Percentiles rank a stretch among this genome's conserved stretches.
phyloP scores from a whole-genome alignment of 2,329 filamentous ascomycete genomes.

The Alternaria metachromatica region DNA sequence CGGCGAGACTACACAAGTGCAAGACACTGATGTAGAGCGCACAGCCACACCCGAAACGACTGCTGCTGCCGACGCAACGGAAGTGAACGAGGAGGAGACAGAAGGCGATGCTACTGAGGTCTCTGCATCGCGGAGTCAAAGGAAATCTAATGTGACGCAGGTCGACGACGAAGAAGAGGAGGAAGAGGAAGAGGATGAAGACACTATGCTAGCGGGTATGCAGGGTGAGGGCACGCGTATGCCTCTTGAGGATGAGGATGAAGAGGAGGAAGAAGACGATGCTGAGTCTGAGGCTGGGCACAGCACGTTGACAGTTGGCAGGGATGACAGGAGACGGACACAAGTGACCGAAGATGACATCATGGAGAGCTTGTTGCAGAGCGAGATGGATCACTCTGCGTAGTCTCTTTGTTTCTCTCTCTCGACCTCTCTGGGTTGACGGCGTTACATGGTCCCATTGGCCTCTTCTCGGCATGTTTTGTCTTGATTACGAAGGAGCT shows the following conservation, averaged over 20 bases:
- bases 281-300: conserved; percentile 8
- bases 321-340: conserved; percentile 7
- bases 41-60: conserved; percentile 23
- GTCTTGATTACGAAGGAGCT: background rate
- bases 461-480: background rate
- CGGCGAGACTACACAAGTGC: conserved; percentile 33
- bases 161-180: conserved; percentile 20
- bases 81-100: conserved; percentile 13
- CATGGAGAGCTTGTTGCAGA: conserved; percentile 39
- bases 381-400: conserved; percentile 15
- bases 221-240: conserved; percentile 46
- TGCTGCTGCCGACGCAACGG: conserved; percentile 13
- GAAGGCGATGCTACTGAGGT: conserved; percentile 23
- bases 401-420: background rate
- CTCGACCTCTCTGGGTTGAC: background rate
- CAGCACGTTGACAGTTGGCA: conserved; percentile 10
- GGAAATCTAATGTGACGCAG: background rate
- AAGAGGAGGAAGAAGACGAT: conserved; percentile 25
- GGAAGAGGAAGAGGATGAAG: conserved; percentile 38
- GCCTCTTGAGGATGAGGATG: conserved; percentile 39
- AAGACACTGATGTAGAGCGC: conserved; percentile 13
- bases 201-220: conserved; percentile 43
- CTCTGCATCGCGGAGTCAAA: conserved; percentile 18
- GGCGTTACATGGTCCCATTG: background rate
- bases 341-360: conserved; percentile 44